Percentiles rank a stretch among this genome's conserved stretches.
These are phyloP conservation scores for Thelonectria discophora DNA, from an alignment of 2,329 filamentous ascomycete genomes.

Conservation along the genomic window DNA sequence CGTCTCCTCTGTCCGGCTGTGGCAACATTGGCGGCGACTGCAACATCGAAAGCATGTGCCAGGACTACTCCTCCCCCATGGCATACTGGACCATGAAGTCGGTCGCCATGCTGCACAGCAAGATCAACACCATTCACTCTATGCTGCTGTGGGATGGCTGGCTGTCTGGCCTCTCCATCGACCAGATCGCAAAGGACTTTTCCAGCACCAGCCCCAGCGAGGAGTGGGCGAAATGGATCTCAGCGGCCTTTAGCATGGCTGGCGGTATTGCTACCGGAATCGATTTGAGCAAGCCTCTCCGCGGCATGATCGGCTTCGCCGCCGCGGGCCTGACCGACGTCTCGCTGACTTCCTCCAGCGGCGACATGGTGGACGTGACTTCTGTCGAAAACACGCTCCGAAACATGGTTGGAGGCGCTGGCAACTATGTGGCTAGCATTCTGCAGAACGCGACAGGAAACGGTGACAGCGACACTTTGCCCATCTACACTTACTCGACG, in stretches of 20 bases:
- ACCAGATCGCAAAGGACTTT: constrained; percentile 12
- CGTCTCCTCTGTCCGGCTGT: constrained; percentile 8
- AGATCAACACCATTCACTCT: constrained; percentile 9
- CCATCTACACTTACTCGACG: constrained; percentile 2
- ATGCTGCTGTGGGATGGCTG: constrained; percentile 14
- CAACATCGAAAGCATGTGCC: constrained; percentile 6
- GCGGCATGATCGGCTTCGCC: constrained; percentile 13
- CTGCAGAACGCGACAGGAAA: constrained; percentile 3
- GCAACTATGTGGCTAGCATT: constrained; percentile 7
- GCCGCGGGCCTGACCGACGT: constrained; percentile 4
- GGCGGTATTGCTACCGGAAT: constrained; percentile 5
- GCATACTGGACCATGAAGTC: constrained; percentile 13
- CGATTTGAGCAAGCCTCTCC: background rate
- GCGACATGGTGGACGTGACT: background rate
- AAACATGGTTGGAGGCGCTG: constrained; percentile 10
- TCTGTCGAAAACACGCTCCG: constrained; percentile 17
- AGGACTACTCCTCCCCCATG: constrained; percentile 6
- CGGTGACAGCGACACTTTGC: background rate
- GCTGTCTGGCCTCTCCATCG: constrained; percentile 11
- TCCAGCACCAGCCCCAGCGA: constrained; percentile 2
- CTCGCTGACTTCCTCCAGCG: background rate
- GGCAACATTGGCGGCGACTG: constrained; percentile 9
- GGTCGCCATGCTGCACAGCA: constrained; percentile 7
- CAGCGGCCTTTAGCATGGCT: constrained; percentile 15
- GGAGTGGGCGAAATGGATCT: constrained; percentile 11